Evolutionary conservation across 2,329 filamentous ascomycete species (phyloP).

Genomic region (Huntiella omanensis): DNA sequence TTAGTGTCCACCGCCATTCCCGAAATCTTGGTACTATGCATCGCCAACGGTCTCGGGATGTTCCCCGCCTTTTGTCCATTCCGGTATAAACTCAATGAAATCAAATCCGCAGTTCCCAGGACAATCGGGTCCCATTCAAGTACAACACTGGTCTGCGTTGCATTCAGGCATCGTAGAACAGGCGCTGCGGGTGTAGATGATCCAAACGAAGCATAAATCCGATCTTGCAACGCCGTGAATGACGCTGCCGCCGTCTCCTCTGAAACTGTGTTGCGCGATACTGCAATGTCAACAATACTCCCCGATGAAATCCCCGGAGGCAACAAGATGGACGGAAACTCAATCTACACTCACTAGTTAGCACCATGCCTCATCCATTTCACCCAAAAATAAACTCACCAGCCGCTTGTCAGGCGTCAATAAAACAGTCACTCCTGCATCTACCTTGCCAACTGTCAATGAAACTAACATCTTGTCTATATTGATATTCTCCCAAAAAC

Average conservation of each 20-base stretch:
- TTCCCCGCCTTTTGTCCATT: constrained; percentile 94
- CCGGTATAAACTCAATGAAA: constrained; percentile 77
- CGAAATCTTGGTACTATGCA: constrained; percentile 90
- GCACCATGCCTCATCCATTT: neutral
- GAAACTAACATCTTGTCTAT: constrained; percentile 63
- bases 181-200: constrained; percentile 58
- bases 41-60: constrained; percentile 71
- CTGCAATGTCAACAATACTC: constrained; percentile 94
- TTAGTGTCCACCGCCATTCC: constrained; percentile 92
- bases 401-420: constrained; percentile 92
- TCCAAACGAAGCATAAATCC: constrained; percentile 76
- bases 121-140: constrained; percentile 95
- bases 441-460: constrained; percentile 95
- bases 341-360: constrained; percentile 44
- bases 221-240: constrained; percentile 73
- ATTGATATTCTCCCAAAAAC: no score
- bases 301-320: constrained; percentile 89
- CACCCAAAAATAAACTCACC: constrained; percentile 32
- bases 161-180: constrained; percentile 78
- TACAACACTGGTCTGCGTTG: constrained; percentile 94
- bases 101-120: constrained; percentile 77
- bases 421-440: constrained; percentile 92
- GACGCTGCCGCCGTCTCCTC: constrained; percentile 55
- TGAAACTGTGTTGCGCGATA: constrained; percentile 65
- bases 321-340: constrained; percentile 93